Evolutionary conservation across 441 rosid genomes (phyloP).

Genomic region (Populus tomentosa): DNA sequence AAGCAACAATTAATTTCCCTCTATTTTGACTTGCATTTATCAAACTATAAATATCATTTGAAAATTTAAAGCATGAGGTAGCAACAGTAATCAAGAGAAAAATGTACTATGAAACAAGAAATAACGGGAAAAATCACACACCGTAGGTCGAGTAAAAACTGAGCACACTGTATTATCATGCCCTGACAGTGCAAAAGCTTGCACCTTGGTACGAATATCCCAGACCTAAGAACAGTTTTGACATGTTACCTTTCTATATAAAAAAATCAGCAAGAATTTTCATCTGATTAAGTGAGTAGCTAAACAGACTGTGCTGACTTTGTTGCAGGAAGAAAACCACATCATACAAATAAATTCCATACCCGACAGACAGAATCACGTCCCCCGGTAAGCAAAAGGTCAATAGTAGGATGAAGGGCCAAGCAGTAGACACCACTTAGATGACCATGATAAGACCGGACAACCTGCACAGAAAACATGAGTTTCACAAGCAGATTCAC

Average conservation of each 20-base stretch:
- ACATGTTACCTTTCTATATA: constrained; percentile 8
- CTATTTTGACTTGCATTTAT: neutral
- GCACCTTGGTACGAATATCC: constrained; percentile 98
- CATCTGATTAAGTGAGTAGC: too few species aligned
- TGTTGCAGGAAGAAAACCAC: neutral
- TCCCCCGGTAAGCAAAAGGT: constrained; percentile 94
- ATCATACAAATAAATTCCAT: constrained; percentile 15
- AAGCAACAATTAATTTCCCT: neutral
- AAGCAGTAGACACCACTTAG: constrained; percentile 98
- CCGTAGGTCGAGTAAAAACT: constrained; percentile 92
- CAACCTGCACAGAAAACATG: constrained; percentile 46
- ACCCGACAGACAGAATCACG: constrained; percentile 99
- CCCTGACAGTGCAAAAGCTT: constrained; percentile 88
- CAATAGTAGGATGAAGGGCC: constrained; percentile 94
- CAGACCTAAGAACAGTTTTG: constrained; percentile 56
- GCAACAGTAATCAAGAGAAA: neutral
- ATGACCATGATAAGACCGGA: constrained; percentile 98
- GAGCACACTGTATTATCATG: constrained; percentile 97
- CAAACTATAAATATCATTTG: neutral
- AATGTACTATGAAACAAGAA: neutral
- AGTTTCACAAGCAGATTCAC: constrained; percentile 10
- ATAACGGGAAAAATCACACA: constrained; percentile 23
- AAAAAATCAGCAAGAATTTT: too few species aligned
- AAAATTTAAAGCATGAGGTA: too few species aligned
- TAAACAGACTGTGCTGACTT: neutral